Base-by-base conservation (phyloP, 441 rosid species). In the Pelargonium cotyledonis region DNA sequence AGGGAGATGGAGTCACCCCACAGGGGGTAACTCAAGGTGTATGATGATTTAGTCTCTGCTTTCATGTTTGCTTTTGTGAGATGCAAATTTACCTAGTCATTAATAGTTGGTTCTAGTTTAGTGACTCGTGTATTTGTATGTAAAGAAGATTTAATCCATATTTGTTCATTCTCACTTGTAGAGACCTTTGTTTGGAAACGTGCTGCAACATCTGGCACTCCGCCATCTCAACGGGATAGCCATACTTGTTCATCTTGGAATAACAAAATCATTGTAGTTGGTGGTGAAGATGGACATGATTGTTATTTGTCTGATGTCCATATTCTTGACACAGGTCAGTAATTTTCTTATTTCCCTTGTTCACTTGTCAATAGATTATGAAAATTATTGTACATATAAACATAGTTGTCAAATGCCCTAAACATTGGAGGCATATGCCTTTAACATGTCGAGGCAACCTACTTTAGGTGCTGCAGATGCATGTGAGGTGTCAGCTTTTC, bases 211-310 rank as follows among this genome's bases (percentile, higher is more conserved):
- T 77, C 88, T 4, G 99, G 99, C 60, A 78, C 65, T 72, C 89
- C 90, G 73, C 98, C 99, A 68, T 89, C 97, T 76, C 90, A 89
- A 5, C 90, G 99, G 40, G 99, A 92, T 78, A 88, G 99, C 79
- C 99, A 95, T 77, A 81, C 89, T 75, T 95, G 98, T 81, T 88
- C 99, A 63, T 86, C 97, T 71, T 95, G 98, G 98, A 89, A 84
- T 82, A 87, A 85, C 81, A 89, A 86, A 70, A 77, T 95, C 35
- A 80, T 95, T 70, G 90, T 95, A 57, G 81, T 92, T 66, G 99
- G 99, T 63, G 98, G 98, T 65, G 98, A 92, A 89, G 94, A 95
- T 84, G 94, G 89, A 11, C 86, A 85, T 75, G 97, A 92, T 82
- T 89, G 84, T 75, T 95, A 89, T 78, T 76, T 92, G 75, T 90